Evolutionary conservation across 495 filamentous ascomycete genomes (phyloP).

Genomic region (Neurospora pannonica): DNA sequence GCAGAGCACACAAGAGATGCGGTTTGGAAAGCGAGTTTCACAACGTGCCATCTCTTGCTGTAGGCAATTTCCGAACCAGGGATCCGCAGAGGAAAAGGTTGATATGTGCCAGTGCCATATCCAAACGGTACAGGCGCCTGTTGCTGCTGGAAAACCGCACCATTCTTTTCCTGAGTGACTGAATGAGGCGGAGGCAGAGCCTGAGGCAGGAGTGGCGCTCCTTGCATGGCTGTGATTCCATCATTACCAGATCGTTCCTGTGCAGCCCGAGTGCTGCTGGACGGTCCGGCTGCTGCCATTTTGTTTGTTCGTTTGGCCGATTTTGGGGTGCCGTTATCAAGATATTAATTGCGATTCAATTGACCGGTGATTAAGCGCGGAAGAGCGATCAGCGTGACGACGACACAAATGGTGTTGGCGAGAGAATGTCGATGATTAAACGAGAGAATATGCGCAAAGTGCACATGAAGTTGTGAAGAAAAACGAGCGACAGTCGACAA

Average conservation of each 20-base stretch:
- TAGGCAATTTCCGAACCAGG: neutral
- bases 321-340: neutral
- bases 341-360: neutral
- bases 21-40: constrained; percentile 22
- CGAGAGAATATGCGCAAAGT: neutral
- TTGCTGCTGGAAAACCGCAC: neutral
- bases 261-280: neutral
- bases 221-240: neutral
- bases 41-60: constrained; percentile 17
- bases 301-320: neutral
- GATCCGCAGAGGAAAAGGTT: neutral
- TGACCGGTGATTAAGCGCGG: neutral
- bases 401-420: neutral
- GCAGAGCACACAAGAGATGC: constrained; percentile 17
- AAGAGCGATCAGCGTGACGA: neutral
- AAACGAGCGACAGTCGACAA: neutral
- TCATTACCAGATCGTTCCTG: neutral
- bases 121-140: neutral
- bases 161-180: neutral
- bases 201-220: neutral
- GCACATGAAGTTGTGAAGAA: neutral
- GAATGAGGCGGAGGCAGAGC: neutral
- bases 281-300: neutral
- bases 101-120: neutral
- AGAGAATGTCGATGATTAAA: neutral